These are phyloP conservation scores for Gymnopilus junonius DNA, from an alignment of 768 basidiomycete species.

Conservation along the genomic window DNA sequence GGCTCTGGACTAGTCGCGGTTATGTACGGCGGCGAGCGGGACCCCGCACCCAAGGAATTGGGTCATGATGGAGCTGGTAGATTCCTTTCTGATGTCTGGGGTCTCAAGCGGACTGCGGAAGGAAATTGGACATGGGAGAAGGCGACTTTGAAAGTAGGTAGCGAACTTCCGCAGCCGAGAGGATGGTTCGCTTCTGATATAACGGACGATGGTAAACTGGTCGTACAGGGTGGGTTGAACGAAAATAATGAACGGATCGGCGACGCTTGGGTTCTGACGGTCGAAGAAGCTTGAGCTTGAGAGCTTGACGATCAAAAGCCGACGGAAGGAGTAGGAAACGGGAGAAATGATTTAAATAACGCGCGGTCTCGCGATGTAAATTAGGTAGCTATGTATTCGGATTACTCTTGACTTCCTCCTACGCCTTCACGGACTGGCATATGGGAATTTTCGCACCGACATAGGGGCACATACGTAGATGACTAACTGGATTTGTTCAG, in stretches of 20 bases:
- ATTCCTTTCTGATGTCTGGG: slow-evolving; percentile 1
- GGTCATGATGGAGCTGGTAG: background rate
- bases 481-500: too few species aligned
- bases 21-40: slow-evolving; percentile 3
- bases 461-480: too few species aligned
- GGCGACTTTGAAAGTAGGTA: background rate
- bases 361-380: too few species aligned
- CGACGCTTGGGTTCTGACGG: background rate
- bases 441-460: background rate
- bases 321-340: too few species aligned
- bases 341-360: too few species aligned
- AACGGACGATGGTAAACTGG: background rate
- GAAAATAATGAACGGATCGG: slow-evolving; percentile 3
- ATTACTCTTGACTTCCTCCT: background rate
- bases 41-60: background rate
- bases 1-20: background rate
- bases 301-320: too few species aligned
- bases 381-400: too few species aligned
- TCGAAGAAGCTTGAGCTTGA: background rate
- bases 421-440: background rate
- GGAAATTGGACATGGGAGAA: slow-evolving; percentile 1
- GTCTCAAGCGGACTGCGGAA: background rate
- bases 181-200: slow-evolving; percentile 4
- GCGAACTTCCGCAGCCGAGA: background rate
- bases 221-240: background rate